A percentile compares a stretch with the other conserved stretches of the same genome.
Conservation (phyloP, 208 protist species). For the Porcisia hertigi region DNA sequence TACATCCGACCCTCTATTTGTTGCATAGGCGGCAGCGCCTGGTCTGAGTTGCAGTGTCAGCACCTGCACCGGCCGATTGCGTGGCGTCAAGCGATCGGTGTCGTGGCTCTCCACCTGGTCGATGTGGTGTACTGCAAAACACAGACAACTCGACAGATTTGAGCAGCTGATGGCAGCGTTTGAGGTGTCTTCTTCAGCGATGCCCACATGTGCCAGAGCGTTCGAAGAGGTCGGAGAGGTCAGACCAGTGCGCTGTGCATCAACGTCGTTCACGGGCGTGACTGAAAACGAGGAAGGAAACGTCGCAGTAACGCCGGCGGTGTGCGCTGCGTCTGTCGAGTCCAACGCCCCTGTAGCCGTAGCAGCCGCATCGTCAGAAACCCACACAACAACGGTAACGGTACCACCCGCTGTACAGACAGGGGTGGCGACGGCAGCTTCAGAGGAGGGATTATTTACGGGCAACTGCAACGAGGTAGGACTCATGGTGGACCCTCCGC, state of each 20-base stretch:
- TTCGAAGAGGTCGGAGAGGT: background rate
- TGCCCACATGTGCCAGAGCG: background rate
- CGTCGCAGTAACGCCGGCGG: no score
- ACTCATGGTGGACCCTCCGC: background rate
- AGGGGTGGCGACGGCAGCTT: no score
- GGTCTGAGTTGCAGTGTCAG: conserved; percentile 24
- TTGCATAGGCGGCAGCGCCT: conserved; percentile 19
- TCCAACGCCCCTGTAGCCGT: background rate
- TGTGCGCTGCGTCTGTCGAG: background rate
- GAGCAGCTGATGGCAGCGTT: background rate
- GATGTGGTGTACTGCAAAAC: conserved; percentile 29
- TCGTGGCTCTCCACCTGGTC: conserved; percentile 23
- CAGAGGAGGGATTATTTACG: no score
- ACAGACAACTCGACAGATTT: conserved; percentile 19
- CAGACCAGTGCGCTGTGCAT: background rate
- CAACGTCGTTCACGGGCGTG: background rate
- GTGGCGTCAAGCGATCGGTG: conserved; percentile 30
- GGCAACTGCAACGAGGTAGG: background rate
- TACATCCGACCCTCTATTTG: conserved; percentile 6
- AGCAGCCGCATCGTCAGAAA: background rate
- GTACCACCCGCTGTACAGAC: background rate
- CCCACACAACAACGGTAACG: conserved; percentile 27
- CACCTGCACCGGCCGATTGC: conserved; percentile 39
- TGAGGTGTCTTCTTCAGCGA: background rate
- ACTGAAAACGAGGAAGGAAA: background rate